Evolutionary conservation across 2,329 filamentous ascomycete genomes (phyloP), one percentile per base, ranked within the genome.

Genomic region (Mycogone perniciosa): DNA sequence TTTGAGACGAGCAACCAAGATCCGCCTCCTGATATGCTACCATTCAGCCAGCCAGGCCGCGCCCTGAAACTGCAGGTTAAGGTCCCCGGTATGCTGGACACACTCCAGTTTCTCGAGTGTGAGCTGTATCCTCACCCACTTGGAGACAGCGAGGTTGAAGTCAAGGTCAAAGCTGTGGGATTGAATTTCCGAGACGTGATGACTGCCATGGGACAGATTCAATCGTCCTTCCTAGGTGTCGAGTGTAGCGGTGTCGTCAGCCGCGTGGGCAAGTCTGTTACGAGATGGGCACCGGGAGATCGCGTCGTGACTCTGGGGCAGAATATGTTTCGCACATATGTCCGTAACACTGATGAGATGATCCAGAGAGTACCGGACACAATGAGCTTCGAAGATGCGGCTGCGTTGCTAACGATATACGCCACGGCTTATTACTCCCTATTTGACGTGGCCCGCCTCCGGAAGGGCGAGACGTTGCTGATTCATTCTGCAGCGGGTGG

Each of bases 401-500:
- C 62, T 3, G 45, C 53, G n/a, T 47, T 58, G 1, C 53, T 53
- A 1, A 42, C 56, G 5, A 49, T 52, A 5, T 57, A 50, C 31
- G 42, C 47, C 20, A 59, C 57, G 2, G 56, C 53, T 2, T 56
- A 55, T 37, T 54, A 59, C 40, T 49, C 46, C 0, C 30, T 59
- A 1, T 29, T 55, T 6, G 45, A 58, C 4, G 11, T 57, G 8
- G 53, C 50, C 2, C 57, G 65, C 1, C 58, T 76, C 1, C 46
- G 57, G 7, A 58, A 60, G 1, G 67, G 66, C 10, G 64, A 67
- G 40, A 54, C 41, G 2, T 54, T 69, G 2, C 60, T 70, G 1
- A 62, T 68, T 30, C 67, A 69, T 41, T 52, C 60, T 1, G 66
- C 59, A 4, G 51, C 58, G 1, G 64, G 65, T 8, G 62, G 62